Conservation (phyloP, 495 filamentous ascomycete species). For the Ramalina peruviana region DNA sequence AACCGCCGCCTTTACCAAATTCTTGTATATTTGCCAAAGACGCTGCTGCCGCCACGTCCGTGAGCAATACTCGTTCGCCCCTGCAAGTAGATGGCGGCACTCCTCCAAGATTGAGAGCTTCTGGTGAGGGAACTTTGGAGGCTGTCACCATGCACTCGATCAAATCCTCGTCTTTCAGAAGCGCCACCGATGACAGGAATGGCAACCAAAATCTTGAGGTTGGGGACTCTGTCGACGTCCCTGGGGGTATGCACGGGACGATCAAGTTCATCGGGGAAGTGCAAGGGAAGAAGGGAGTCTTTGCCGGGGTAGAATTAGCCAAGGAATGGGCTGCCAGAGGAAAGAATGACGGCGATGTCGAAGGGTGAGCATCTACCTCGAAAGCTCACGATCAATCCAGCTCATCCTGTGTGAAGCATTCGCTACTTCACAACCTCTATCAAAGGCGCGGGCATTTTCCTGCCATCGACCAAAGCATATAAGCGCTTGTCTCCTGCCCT, state of each 20-base stretch:
- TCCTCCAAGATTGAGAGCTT: neutral
- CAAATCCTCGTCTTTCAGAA: slow-evolving; percentile 6
- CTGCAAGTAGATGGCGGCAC: neutral
- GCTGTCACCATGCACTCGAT: slow-evolving; percentile 6
- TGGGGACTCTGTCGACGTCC: slow-evolving; percentile 86
- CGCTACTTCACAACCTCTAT: slow-evolving; percentile 73
- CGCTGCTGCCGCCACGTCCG: too few species aligned
- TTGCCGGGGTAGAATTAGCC: slow-evolving; percentile 89
- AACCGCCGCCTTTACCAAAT: neutral
- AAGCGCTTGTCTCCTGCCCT: slow-evolving; percentile 50
- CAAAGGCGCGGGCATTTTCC: slow-evolving; percentile 80
- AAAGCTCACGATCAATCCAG: slow-evolving; percentile 9
- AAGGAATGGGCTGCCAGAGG: slow-evolving; percentile 66
- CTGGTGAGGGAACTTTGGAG: neutral
- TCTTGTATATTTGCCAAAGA: too few species aligned
- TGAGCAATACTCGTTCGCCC: too few species aligned
- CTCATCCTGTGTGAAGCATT: slow-evolving; percentile 30
- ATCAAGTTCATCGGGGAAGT: slow-evolving; percentile 83
- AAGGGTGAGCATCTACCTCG: slow-evolving; percentile 49
- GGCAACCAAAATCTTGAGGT: slow-evolving; percentile 27
- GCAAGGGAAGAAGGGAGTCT: slow-evolving; percentile 76
- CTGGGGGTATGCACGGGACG: slow-evolving; percentile 82
- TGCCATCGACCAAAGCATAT: slow-evolving; percentile 73
- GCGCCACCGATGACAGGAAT: slow-evolving; percentile 7
- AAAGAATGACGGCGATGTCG: slow-evolving; percentile 94